These are phyloP conservation scores for Brassica hybrid DNA, from an alignment of 441 rosid species.

Conservation along the genomic window DNA sequence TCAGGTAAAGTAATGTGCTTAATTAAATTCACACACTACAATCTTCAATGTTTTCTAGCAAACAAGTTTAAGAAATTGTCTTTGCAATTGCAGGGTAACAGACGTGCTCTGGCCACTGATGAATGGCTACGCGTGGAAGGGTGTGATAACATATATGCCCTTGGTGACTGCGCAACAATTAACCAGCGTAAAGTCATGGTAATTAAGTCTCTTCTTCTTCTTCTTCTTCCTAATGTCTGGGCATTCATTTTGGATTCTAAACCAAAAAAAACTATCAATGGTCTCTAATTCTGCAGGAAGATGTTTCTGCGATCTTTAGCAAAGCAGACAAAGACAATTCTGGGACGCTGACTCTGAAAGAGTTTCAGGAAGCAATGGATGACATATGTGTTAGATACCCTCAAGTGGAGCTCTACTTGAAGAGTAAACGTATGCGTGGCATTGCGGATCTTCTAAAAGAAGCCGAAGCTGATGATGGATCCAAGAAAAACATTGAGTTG, in stretches of 20 bases:
- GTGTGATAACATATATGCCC: slow-evolving; percentile 71
- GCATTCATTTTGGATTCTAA: neutral
- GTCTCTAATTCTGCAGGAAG: slow-evolving; percentile 61
- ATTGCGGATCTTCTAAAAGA: slow-evolving; percentile 76
- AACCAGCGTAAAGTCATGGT: slow-evolving; percentile 99
- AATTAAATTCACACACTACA: slow-evolving; percentile 12
- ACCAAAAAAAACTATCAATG: neutral
- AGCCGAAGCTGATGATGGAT: slow-evolving; percentile 58
- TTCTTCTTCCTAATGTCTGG: neutral
- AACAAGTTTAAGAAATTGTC: neutral
- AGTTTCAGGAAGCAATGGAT: slow-evolving; percentile 77
- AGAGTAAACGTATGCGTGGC: slow-evolving; percentile 67
- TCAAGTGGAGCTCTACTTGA: slow-evolving; percentile 85
- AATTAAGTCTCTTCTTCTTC: slow-evolving; percentile 10
- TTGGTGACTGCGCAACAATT: slow-evolving; percentile 97
- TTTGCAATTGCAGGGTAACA: slow-evolving; percentile 57
- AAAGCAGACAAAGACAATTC: slow-evolving; percentile 95
- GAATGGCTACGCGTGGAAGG: slow-evolving; percentile 98
- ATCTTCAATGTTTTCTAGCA: slow-evolving; percentile 7
- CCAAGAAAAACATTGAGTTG: slow-evolving; percentile 69
- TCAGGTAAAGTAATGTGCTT: slow-evolving; percentile 60
- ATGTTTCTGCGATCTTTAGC: slow-evolving; percentile 73
- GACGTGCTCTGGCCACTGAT: slow-evolving; percentile 96
- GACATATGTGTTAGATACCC: slow-evolving; percentile 94
- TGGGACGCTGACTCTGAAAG: slow-evolving; percentile 83